phyloP scores from a whole-genome alignment of 2,329 filamentous ascomycete species.

The Ophiostoma sp. region DNA sequence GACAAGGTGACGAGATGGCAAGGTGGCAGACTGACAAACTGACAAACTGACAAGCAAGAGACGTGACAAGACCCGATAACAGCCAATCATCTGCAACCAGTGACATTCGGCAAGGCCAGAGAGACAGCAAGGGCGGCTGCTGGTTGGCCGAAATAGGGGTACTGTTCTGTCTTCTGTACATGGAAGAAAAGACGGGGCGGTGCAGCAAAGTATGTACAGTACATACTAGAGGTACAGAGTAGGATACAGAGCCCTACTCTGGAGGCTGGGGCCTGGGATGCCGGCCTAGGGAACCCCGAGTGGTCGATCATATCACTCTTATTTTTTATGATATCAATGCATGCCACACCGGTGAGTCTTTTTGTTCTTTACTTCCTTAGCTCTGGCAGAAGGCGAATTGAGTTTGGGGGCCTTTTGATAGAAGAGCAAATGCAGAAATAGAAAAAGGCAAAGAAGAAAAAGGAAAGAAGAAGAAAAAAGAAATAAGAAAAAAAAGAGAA shows the following conservation, averaged over 20 bases:
- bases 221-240: not conserved
- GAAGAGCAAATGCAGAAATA: not conserved
- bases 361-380: not conserved
- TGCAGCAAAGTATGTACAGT: not conserved
- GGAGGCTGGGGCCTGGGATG: not conserved
- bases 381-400: not conserved
- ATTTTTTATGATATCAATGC: not conserved
- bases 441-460: not conserved
- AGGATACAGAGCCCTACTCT: not conserved
- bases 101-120: constrained; percentile 8
- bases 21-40: not conserved
- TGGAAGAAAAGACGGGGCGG: not conserved
- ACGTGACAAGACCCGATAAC: not conserved
- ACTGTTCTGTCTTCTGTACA: not conserved
- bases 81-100: not conserved
- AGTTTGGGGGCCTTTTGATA: not conserved
- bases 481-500: not conserved
- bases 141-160: constrained; percentile 8
- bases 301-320: constrained; percentile 5
- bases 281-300: not conserved
- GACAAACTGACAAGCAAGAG: not conserved
- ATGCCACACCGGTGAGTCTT: not conserved
- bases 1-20: not conserved
- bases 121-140: constrained; percentile 1
- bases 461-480: not conserved